phyloP scores from a whole-genome alignment of 345 rosid species.

The Alliaria petiolata region DNA sequence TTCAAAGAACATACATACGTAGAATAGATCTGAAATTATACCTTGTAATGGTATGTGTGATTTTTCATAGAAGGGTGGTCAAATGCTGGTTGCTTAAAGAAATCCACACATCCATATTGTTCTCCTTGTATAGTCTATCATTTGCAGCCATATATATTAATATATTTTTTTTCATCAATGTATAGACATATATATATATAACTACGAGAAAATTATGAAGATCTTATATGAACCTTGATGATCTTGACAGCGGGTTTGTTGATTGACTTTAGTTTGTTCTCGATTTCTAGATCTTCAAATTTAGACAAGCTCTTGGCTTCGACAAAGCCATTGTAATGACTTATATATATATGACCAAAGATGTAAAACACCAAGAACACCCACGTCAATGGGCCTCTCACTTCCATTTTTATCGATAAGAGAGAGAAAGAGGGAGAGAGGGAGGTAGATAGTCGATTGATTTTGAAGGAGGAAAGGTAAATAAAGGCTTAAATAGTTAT shows the following conservation, averaged over 20 bases:
- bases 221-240: not conserved
- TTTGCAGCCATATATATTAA: not conserved
- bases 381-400: not conserved
- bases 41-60: slow-evolving; percentile 26
- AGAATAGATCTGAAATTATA: not conserved
- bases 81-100: slow-evolving; percentile 30
- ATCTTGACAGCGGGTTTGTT: slow-evolving; percentile 25
- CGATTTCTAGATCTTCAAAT: slow-evolving; percentile 7
- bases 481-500: no score
- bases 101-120: slow-evolving; percentile 22
- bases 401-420: not conserved
- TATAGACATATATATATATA: not conserved
- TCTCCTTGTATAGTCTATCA: slow-evolving; percentile 26
- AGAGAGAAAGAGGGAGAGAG: not conserved
- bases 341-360: not conserved
- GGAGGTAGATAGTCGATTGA: no score
- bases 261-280: not conserved
- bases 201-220: not conserved
- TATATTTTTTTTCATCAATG: no score
- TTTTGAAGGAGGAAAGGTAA: no score
- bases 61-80: slow-evolving; percentile 28
- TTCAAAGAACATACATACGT: not conserved
- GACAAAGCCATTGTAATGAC: not conserved
- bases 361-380: slow-evolving; percentile 6
- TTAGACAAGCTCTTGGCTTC: slow-evolving; percentile 14